Base-by-base conservation (phyloP, 805 yeast species). In the Metschnikowia orientalis region DNA sequence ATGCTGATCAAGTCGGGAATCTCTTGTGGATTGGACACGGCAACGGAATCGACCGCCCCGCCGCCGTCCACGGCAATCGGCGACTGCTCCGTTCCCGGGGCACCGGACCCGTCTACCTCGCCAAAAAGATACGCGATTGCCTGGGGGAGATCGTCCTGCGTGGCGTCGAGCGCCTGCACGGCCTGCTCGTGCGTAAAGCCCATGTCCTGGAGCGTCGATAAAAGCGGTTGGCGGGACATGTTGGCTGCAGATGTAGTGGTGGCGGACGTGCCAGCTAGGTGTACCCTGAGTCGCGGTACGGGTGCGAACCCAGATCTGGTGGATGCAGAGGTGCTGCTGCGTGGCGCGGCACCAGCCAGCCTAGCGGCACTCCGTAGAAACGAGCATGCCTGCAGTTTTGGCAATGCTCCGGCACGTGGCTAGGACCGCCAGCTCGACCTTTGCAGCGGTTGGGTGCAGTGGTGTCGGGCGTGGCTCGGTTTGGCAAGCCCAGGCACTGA, bases 21-120 rank as follows among this genome's bases (percentile, higher is more conserved):
- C 14, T 57, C 61, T 10, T 48, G 40, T 3, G 66, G 57, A 33
- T 61, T 61, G 17, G 37, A 38, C 6, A 61, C 41, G 3, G 37
- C 37, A 9, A 59, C 57, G 2, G 63, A 53, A 25, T 48, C 53
- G 26, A 16, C 30, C 13, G 28, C 17, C 2, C 17, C n/a, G 9
- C n/a, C 8, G 8, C 23, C 26, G n/a, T 34, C 37, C 25, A 38
- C 37, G n/a, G 12, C 30, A 15, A 22, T 25, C 5, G 41, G 40
- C 24, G 31, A 23, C 30, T 21, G 35, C 27, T 42, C 40, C 11
- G 47, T 32, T 20, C 40, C 42, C 12, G 37, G 23, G 3, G 40
- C 45, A 16, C 34, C 9, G n/a, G 36, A 15, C 5, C 25, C 36
- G 11, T 40, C 44, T 11, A 22, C 36, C 21, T 46, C 51, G 8